phyloP scores from a whole-genome alignment of 108 stramenopile species.

The Nannochloropsis gaditana region DNA sequence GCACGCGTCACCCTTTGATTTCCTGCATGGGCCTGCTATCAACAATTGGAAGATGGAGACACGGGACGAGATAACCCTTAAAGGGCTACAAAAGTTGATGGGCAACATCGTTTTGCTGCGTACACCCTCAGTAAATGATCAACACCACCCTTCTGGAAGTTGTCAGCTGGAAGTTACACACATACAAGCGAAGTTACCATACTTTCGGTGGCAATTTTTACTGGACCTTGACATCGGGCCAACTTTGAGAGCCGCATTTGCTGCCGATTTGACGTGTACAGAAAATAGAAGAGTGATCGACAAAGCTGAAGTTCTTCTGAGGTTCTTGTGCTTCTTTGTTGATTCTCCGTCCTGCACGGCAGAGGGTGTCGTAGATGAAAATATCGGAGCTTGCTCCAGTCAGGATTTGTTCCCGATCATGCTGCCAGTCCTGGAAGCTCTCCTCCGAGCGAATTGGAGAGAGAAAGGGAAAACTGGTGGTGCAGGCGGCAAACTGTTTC shows the following conservation, averaged over 20 bases:
- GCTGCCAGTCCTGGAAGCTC: neutral
- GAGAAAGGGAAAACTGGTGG: neutral
- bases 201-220: constrained; percentile 1
- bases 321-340: neutral
- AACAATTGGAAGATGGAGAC: neutral
- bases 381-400: neutral
- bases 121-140: neutral
- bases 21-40: neutral
- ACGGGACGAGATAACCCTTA: neutral
- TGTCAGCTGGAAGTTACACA: neutral
- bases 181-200: neutral
- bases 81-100: neutral
- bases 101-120: neutral
- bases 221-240: neutral
- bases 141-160: neutral
- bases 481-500: neutral
- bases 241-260: neutral
- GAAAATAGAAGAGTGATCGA: neutral
- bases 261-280: neutral
- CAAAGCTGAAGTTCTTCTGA: neutral
- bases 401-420: neutral
- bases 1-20: neutral
- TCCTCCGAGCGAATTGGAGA: constrained; percentile 19
- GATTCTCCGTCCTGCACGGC: neutral
- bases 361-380: neutral